Conservation (phyloP, 1,139 yeast species). For the Nadsonia starkeyi-henricii region DNA sequence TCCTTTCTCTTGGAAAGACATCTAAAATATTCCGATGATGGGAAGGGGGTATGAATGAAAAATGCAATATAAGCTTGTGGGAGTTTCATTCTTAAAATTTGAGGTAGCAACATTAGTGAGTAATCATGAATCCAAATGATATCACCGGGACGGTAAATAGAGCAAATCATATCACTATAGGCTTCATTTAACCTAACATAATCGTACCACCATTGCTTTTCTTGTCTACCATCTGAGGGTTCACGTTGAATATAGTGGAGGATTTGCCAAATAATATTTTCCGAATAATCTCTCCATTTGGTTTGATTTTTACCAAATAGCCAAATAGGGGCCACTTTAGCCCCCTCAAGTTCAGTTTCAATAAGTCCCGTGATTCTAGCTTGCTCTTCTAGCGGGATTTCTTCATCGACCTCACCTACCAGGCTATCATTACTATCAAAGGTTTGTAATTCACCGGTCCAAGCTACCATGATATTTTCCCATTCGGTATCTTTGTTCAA, state of each 20-base stretch:
- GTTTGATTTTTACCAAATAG: conserved; percentile 36
- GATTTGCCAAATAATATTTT: conserved; percentile 84
- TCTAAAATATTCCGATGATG: conserved; percentile 88
- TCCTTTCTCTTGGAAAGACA: conserved; percentile 73
- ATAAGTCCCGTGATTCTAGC: conserved; percentile 2
- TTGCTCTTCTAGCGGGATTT: conserved; percentile 46
- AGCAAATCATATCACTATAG: conserved; percentile 62
- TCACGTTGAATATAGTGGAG: conserved; percentile 79
- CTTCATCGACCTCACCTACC: conserved; percentile 43
- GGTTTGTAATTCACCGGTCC: conserved; percentile 78
- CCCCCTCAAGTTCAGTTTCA: conserved; percentile 19
- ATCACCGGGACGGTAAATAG: conserved; percentile 76
- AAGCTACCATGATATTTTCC: conserved; percentile 80
- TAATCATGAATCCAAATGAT: conserved; percentile 93
- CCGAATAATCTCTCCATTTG: conserved; percentile 45
- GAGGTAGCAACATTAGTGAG: conserved; percentile 73
- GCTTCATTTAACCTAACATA: conserved; percentile 85
- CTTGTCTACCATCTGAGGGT: conserved; percentile 55
- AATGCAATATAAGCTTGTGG: conserved; percentile 75
- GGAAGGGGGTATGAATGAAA: conserved; percentile 70
- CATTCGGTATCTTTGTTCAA: conserved; percentile 48
- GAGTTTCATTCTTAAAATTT: conserved; percentile 65
- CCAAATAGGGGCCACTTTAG: conserved; percentile 75
- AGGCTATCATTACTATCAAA: conserved; percentile 3
- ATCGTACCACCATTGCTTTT: conserved; percentile 77